Conservation (phyloP, 2,329 filamentous ascomycete genomes). For the Ilyonectria sp. region DNA sequence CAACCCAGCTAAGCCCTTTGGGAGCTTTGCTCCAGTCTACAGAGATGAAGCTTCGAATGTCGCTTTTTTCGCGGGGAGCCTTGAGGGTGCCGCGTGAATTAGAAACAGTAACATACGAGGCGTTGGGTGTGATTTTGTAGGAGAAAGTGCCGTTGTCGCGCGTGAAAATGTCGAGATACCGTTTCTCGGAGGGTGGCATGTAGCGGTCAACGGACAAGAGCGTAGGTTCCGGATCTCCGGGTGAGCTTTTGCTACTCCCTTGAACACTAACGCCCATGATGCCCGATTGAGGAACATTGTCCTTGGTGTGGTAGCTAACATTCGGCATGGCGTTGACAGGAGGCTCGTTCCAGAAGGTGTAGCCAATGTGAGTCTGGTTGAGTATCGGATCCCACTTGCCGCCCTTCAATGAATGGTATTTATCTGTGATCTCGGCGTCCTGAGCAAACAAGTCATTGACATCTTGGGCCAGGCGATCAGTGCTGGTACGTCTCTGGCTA, state of each 20-base stretch:
- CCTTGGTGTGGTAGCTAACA: neutral
- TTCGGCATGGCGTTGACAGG: neutral
- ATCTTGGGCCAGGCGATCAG: neutral
- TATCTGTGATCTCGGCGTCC: neutral
- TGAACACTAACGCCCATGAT: neutral
- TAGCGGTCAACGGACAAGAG: neutral
- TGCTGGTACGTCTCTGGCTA: neutral
- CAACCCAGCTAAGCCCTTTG: constrained; percentile 40
- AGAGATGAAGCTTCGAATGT: neutral
- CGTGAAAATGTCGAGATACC: neutral
- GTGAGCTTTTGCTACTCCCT: neutral
- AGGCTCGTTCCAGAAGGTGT: neutral
- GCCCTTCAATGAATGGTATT: neutral
- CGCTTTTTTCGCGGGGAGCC: neutral
- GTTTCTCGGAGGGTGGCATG: neutral
- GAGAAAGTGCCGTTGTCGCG: neutral
- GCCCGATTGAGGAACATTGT: neutral
- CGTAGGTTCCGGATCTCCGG: neutral
- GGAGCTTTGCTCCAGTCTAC: constrained; percentile 43
- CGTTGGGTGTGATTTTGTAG: neutral
- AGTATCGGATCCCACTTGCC: neutral
- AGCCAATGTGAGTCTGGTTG: neutral
- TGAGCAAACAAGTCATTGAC: neutral
- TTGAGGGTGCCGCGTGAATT: neutral
- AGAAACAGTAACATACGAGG: neutral